phyloP scores from a whole-genome alignment of 805 yeast species.

The Ogataea philodendri region DNA sequence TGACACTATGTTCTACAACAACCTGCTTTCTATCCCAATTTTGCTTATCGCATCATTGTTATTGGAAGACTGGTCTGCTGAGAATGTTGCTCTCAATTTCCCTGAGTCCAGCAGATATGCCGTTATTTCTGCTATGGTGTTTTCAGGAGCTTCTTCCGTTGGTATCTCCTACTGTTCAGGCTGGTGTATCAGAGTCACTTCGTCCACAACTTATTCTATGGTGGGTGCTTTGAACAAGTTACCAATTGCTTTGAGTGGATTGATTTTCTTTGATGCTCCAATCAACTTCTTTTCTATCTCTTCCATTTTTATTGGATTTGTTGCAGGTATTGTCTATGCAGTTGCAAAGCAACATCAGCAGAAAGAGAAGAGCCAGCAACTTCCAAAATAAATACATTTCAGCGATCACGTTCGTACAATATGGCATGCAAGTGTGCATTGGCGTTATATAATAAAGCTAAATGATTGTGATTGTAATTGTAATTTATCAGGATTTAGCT shows the following conservation, averaged over 20 bases:
- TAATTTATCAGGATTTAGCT: constrained; percentile 16
- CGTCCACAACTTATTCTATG: constrained; percentile 98
- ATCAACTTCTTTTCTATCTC: constrained; percentile 86
- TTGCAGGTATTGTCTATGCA: constrained; percentile 94
- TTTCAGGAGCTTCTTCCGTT: constrained; percentile 91
- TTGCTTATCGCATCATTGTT: constrained; percentile 70
- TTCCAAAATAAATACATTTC: constrained; percentile 32
- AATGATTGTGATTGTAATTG: background rate
- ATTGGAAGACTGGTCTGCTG: constrained; percentile 91
- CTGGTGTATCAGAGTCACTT: constrained; percentile 99
- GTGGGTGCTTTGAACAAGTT: constrained; percentile 98
- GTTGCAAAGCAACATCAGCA: constrained; percentile 91
- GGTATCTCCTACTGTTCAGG: constrained; percentile 99
- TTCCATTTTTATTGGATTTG: constrained; percentile 89
- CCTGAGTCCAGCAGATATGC: constrained; percentile 67
- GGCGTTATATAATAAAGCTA: constrained; percentile 1
- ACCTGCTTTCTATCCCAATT: constrained; percentile 88
- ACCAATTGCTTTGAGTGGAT: constrained; percentile 94
- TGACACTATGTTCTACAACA: constrained; percentile 98
- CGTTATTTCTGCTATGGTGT: constrained; percentile 75
- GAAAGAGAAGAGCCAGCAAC: constrained; percentile 38
- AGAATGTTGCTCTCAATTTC: constrained; percentile 73
- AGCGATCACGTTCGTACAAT: background rate
- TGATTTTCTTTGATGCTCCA: constrained; percentile 92
- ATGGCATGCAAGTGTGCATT: constrained; percentile 3